Base-by-base conservation (phyloP, 495 filamentous ascomycete species). In the Daldinia concentrica region DNA sequence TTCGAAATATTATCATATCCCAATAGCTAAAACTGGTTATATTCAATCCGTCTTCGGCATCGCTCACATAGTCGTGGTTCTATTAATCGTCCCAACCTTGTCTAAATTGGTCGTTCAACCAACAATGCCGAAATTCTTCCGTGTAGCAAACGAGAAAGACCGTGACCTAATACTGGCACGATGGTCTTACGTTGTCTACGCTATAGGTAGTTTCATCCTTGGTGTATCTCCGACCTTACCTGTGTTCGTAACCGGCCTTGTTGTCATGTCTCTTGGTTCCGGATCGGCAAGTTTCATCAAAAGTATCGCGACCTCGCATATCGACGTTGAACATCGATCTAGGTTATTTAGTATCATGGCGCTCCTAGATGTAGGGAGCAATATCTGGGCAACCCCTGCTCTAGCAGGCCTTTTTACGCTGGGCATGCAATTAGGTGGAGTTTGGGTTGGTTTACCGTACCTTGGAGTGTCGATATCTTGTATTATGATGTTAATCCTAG, bases 401-500 rank as follows among this genome's bases (percentile, higher is more conserved):
- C 68, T 78, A 11, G 76, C 76, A 2, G 72, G 52, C 5, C 73
- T 78, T 12, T 78, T 78, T 22, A 68, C 72, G 1, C 67, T 77
- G 11, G 76, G 76, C n/a, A 76, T 78, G 76, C 62, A 63, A 55
- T 55, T 75, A 14, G 74, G 74, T 17, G 76, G 74, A 14, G 24
- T 43, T n/a, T 77, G 74, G 74, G 72, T 78, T 19, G 76, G 76
- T 19, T 50, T 78, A 15, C 76, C 76, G 17, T 78, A 78, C 36
- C 50, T 78, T 36, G 76, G 76, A 19, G 69, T 78, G 1, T 76
- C 74, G 4, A 15, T 68, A 11, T 36, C 66, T 0, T 77, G 73
- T 19, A 48, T 77, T 30, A 26, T 66, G 6, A 77, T 78, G 74
- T 50, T 78, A n/a, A 51, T 56, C 4, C 36, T 77, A 9, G 39